Evolutionary conservation across 768 basidiomycete genomes (phyloP), one percentile per base, ranked within the genome.

Genomic region (Galerina sulciceps): DNA sequence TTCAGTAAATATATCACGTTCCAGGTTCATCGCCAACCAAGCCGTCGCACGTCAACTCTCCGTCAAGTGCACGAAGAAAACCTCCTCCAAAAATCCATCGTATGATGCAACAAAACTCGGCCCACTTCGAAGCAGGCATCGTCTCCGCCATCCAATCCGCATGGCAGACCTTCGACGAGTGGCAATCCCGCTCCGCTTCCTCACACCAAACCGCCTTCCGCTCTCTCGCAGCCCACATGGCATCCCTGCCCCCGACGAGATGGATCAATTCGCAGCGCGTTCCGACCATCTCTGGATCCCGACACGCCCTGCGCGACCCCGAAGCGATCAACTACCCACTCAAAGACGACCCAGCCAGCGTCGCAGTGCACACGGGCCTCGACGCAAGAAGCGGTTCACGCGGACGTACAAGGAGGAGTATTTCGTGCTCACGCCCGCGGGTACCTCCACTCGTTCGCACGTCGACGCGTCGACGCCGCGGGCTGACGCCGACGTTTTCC

Each of bases 101-200:
- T 99, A 96, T 99, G 73, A 98, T 96, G 86, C 96, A 99, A 67
- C 94, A 96, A 64, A 96, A 96, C 71, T 92, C 90, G 14, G 96
- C 96, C 18, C 90, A 96, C 71, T 99, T 99, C 66, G 97, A 99
- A 74, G 92, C 94, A 64, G 96, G 95, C 52, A 93, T 99, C 66
- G 94, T 99, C 23, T 91, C 93, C 58, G 88, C 94, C 2, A 85
- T 99, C 61, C 94, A 99, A 73, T 95, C 94, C 17, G 94, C 97
- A 0, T 99, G 97, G 97, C 85, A 89, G 56, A 99, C 96, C 0
- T 99, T 91, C 70, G 93, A 96, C 67, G 96, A 99, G 67, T 94
- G 92, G 93, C 86, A 90, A 44, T 83, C 90, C 2, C 92, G 97
- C 66, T 90, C 93, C 79, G 82, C 86, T 26, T 70, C 77, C 34